Base-by-base conservation (phyloP, 306 rosid genomes). In the Crataegus laevigata region DNA sequence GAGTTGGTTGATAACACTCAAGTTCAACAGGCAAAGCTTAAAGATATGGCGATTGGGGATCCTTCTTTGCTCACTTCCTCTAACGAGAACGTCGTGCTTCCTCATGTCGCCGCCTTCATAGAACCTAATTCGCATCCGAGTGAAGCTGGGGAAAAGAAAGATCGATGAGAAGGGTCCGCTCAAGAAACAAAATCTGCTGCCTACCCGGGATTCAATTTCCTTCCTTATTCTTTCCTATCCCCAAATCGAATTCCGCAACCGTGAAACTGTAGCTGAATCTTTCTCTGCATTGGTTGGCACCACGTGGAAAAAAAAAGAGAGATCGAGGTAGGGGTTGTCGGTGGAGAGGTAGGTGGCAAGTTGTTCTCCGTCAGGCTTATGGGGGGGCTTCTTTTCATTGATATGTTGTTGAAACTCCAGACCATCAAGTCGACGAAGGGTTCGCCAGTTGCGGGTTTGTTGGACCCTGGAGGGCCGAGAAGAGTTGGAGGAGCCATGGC, bases 251-350 rank as follows among this genome's bases (percentile, higher is more conserved):
- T 42, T 42, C 45, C 42, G 12, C 22, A 76, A 25, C 11, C 10
- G 26, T 30, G 25, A 9, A 19, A 52, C 8, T 11, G 6, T 1
- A 58, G 54, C 11, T 57, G 12, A 14, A 7, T 71, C 75, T 22
- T 54, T 62, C 81, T 73, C 69, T 18, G 67, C 45, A 70, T 83
- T 80, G 42, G 64, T 60, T 70, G 93, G 91, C 0, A 90, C 88
- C 5, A 90, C 80, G 38, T 86, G 90, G 82, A 86, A 90, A 83
- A 90, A 88, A 28, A 78, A 30, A 84, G 5, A 32, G 61, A 90
- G 81, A 3, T 88, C 91, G 1, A 88, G 86, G 61, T 87, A 90
- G 2, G 90, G 93, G 68, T 88, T 79, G 6, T 91, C 91, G 4
- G 91, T 50, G 36, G 91, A 66, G 76, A 83, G 75, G 30, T 67